Base-by-base conservation (phyloP, 2,329 filamentous ascomycete species). In the Trichoderma simmonsii region DNA sequence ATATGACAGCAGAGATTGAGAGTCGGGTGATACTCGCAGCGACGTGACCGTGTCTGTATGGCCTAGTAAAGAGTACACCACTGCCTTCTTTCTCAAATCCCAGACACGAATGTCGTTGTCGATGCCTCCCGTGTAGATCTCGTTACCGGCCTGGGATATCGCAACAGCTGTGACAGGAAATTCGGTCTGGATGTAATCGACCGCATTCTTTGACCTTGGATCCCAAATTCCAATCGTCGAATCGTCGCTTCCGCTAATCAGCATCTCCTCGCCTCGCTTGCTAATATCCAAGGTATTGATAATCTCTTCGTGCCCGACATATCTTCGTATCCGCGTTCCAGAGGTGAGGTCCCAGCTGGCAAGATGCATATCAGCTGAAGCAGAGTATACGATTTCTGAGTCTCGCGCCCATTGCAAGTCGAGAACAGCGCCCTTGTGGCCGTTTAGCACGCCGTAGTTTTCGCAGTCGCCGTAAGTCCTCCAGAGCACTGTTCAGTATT, bases 21-120 rank as follows among this genome's bases (percentile, higher is more conserved):
- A 93, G 80, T 99, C 95, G 0, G 96, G 95, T 2, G 95, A 98
- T n/a, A 98, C 89, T 69, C 92, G 87, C 61, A 99, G 86, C 14
- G 94, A 97, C 3, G 95, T 97, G 74, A 99, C 87, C 0, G 95
- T 98, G 79, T 99, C 96, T 68, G 90, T 92, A 80, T 99, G 96
- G 0, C 96, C 96, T 14, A 92, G 83, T 86, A 99, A 91, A 2
- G 92, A 92, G 82, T 98, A 98, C 6, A 94, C 90, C 3, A 97
- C 89, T 7, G 92, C 89, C 82, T 97, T 94, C 85, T 97, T 98
- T 75, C 96, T 90, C 78, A 98, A 84, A 82, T 99, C 96, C 95
- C 96, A 99, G 24, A 97, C 95, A 77, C 95, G 94, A 80, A 99
- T 97, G 77, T 97, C 94, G 79, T 98, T 98, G 83, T 98, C 96